Evolutionary conservation across 1,284 basidiomycete genomes (phyloP), one percentile per base, ranked within the genome.

Genomic region (Tilletia caries): DNA sequence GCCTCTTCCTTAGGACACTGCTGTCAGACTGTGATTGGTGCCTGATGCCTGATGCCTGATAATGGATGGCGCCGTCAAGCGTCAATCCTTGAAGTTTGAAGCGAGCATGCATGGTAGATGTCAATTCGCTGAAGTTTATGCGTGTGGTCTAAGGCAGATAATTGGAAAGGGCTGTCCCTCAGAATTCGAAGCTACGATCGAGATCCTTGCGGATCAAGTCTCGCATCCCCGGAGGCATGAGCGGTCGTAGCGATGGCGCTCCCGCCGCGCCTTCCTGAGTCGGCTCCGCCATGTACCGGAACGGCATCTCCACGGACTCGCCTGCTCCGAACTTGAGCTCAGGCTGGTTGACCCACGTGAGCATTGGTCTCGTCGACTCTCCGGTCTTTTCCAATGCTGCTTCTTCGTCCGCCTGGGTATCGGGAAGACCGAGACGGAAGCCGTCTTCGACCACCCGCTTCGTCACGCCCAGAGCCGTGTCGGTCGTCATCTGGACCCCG

Each of bases 401-500:
- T 2, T 52, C 15, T 52, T 76, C 73, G 37, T 73, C 73, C 20
- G 68, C 2, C 18, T 64, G 37, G 1, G 70, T 75, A 48, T 75
- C 73, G n/a, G 67, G 37, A 2, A 76, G 62, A 0, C 23, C 29
- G 18, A 76, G 67, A 1, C 71, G 58, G n/a, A 65, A 52, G 3
- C 65, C 72, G 66, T 96, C 92, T 72, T 91, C 86, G 0, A 95
- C 90, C 18, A 96, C 91, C 1, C 88, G 84, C 82, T 95, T 97
- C 0, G 93, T 94, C 5, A 98, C 95, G 8, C 91, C 93, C 0
- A 98, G 86, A 0, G 95, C 95, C 0, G 95, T 98, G 83, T 98
- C 95, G 0, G 95, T 98, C 32, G 95, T 98, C 95, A 98, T 98
- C 84, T 98, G 96, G 1, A 93, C 86, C 0, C 73, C 68, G 43